Base-by-base conservation (phyloP, 352 stramenopile genomes). In the Pythium rhizo-oryzae region DNA sequence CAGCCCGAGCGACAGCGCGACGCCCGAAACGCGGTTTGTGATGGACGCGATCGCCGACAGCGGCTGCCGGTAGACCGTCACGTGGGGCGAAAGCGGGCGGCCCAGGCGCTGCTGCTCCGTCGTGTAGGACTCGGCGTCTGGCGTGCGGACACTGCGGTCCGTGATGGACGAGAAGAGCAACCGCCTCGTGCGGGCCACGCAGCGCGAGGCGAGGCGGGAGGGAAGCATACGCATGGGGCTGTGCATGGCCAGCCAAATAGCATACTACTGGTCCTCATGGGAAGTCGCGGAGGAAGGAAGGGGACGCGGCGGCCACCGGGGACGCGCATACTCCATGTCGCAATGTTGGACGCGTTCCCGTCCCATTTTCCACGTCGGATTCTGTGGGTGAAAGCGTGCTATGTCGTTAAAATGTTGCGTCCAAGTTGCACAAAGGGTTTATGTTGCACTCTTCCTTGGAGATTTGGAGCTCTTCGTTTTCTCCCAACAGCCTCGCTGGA, bases 21-120 rank as follows among this genome's bases (percentile, higher is more conserved):
- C 77, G 39, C 90, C 94, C 12, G 94, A 97, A 52, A 98, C 82
- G 53, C 97, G 94, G 74, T 98, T 98, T 25, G 91, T 94, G 78
- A 99, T 98, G 35, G 91, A 98, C 33, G 91, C 88, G n/a, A 99
- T 66, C 37, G 96, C 97, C 24, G 82, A 87, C 19, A 98, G 76
- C 6, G 97, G 96, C 71, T 98, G 98, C 55, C 89, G 82, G 83
- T 99, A 99, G 74, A 99, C 97, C 52, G 86, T 96, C 44, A 99
- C 94, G 76, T 99, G 93, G n/a, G 97, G 97, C 58, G 92, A 98
- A 15, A 99, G 77, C 15, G 97, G 96, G 33, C 94, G 91, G 18
- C 92, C 93, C 21, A 95, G 91, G 46, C 84, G 78, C 24, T 87
- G 81, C 82, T 98, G 96, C 25, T 85, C 84, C 65, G 91, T 75